Base-by-base conservation (phyloP, 306 rosid species). In the Begonia peltatifolia region DNA sequence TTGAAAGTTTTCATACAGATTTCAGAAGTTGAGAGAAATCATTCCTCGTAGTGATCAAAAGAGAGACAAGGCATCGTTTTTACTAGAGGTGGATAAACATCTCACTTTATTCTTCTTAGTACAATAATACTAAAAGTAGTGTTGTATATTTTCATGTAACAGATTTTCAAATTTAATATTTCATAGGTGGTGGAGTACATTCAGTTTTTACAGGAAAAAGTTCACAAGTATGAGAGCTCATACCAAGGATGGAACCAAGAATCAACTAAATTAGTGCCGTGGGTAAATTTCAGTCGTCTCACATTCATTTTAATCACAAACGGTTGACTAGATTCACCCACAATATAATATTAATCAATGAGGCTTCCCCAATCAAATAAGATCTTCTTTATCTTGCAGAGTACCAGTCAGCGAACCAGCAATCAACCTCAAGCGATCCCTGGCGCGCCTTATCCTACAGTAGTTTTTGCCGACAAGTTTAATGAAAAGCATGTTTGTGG, bases 1-100 rank as follows among this genome's bases (percentile, higher is more conserved):
- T 30, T 10, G 14, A 44, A 44, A 10, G 6, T 10, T n/a, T 11
- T 13, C 30, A 42, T 69, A 73, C 79, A 92, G 99, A 69, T 87
- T 92, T 75, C 99, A 83, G 69, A 92, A 71, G 94, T 67, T 92
- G 72, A 73, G 96, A 60, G 93, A 80, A 59, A 79, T 92, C 67
- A 87, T 92, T 74, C 99, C 99, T 51, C 88, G 77, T 66, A 78
- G 88, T 64, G 99, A 87, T 70, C 99, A 92, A 71, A 92, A 87
- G 78, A 92, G 96, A 71, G 99, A 92, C 60, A 92, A 92, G 76
- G 96, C 99, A 22, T 92, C 99, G 12, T 92, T 92, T 71, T 65
- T 92, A 60, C 72, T 87, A 63, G 99, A 87, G 94, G 99, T 92
- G 61, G 14, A n/a, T 44, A n/a, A 11, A 44, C 14, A 30, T 7